A percentile compares a stretch with the other conserved stretches of the same genome.
Evolutionary conservation across 2,329 filamentous ascomycete genomes (phyloP).

Genomic region (Aspergillus brunneoviolaceus): DNA sequence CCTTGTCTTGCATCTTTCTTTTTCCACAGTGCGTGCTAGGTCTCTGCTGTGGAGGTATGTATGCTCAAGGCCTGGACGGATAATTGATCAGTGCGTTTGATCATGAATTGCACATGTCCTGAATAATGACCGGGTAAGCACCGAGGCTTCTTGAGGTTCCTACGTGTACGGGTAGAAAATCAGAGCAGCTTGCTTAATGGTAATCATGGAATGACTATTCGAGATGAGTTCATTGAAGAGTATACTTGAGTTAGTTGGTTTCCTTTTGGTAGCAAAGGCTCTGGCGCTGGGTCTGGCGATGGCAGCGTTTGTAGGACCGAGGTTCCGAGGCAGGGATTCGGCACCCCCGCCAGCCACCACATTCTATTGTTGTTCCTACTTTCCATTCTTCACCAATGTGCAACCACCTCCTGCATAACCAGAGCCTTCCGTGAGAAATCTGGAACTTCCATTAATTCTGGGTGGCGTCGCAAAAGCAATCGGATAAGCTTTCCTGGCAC

Average conservation of each 20-base stretch:
- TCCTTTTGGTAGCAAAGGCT: too few species aligned
- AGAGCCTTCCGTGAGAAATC: neutral
- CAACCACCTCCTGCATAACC: neutral
- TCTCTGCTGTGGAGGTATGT: neutral
- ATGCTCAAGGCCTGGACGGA: neutral
- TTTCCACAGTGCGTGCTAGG: neutral
- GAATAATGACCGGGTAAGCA: neutral
- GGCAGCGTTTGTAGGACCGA: neutral
- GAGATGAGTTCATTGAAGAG: too few species aligned
- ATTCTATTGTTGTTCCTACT: neutral
- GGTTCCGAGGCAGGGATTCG: neutral
- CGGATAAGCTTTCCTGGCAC: neutral
- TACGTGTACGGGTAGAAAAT: too few species aligned
- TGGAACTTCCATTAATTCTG: neutral
- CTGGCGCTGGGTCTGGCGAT: too few species aligned
- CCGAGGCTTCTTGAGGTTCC: too few species aligned
- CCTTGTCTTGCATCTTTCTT: neutral
- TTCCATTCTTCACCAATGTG: neutral
- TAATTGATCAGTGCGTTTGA: neutral
- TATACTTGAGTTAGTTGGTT: too few species aligned
- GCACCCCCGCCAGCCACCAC: neutral
- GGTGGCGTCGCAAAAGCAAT: neutral
- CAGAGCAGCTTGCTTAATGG: too few species aligned
- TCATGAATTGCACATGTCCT: neutral
- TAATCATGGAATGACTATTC: too few species aligned